Conservation (phyloP, 1,284 basidiomycete species). For the Puccinia hordei region DNA sequence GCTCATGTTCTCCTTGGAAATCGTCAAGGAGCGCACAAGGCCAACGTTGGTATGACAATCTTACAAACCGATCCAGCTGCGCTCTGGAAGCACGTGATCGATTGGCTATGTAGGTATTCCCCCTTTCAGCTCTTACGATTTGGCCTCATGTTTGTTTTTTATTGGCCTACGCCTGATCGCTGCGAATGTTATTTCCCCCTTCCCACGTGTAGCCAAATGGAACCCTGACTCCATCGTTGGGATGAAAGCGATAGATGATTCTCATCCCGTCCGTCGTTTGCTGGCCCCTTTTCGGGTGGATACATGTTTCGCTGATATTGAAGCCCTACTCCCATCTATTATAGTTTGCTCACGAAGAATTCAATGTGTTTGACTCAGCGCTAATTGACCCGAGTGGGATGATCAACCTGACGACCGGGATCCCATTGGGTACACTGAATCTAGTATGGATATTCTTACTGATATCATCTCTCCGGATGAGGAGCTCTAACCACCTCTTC, state of each 20-base stretch:
- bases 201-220: conserved; percentile 33
- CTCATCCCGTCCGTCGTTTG: conserved; percentile 22
- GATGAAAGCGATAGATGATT: conserved; percentile 37
- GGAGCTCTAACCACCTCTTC: background rate
- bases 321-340: background rate
- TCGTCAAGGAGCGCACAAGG: conserved; percentile 31
- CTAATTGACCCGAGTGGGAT: conserved; percentile 43
- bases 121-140: background rate
- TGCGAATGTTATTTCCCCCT: background rate
- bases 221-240: conserved; percentile 22
- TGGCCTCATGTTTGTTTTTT: background rate
- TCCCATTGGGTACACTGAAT: conserved; percentile 36
- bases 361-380: conserved; percentile 60
- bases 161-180: background rate
- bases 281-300: background rate
- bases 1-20: conserved; percentile 43
- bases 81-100: conserved; percentile 46
- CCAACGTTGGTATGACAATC: background rate
- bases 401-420: conserved; percentile 37
- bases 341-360: conserved; percentile 62
- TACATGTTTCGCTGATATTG: background rate
- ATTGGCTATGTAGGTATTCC: conserved; percentile 37
- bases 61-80: conserved; percentile 24
- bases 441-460: conserved; percentile 26
- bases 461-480: background rate